phyloP scores from a whole-genome alignment of 1,139 yeast genomes.

The Schwanniomyces etchellsii region DNA sequence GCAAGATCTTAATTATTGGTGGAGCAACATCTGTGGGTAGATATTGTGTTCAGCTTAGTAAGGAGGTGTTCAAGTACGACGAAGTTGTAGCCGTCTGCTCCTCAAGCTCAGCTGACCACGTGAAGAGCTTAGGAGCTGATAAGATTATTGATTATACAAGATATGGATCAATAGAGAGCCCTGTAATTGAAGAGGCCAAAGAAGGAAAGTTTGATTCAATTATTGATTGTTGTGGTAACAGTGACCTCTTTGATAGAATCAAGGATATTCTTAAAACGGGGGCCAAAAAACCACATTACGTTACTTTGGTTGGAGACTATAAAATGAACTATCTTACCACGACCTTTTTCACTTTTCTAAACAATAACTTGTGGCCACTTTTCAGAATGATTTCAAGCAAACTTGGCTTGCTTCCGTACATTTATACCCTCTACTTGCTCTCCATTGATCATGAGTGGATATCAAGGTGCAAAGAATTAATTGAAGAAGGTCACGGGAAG shows the following conservation, averaged over 20 bases:
- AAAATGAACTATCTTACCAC: constrained; percentile 21
- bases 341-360: constrained; percentile 1
- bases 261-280: constrained; percentile 32
- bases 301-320: constrained; percentile 48
- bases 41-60: constrained; percentile 53
- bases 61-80: constrained; percentile 33
- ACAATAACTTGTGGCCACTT: not conserved
- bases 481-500: constrained; percentile 35
- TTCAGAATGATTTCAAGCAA: constrained; percentile 2
- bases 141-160: constrained; percentile 45
- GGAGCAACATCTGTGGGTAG: constrained; percentile 73
- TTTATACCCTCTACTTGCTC: constrained; percentile 6
- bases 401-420: constrained; percentile 11
- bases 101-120: constrained; percentile 27
- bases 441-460: constrained; percentile 8
- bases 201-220: constrained; percentile 31
- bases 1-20: constrained; percentile 58
- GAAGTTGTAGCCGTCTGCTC: constrained; percentile 42
- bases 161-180: constrained; percentile 14
- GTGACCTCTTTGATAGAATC: constrained; percentile 16
- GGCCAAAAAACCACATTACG: constrained; percentile 34
- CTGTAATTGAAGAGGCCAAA: constrained; percentile 20
- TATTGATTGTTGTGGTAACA: constrained; percentile 26
- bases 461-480: constrained; percentile 18
- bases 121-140: constrained; percentile 48